Percentiles rank a stretch among this genome's conserved stretches.
Conservation (phyloP, 2,329 filamentous ascomycete genomes). For the Aspergillus candidus region DNA sequence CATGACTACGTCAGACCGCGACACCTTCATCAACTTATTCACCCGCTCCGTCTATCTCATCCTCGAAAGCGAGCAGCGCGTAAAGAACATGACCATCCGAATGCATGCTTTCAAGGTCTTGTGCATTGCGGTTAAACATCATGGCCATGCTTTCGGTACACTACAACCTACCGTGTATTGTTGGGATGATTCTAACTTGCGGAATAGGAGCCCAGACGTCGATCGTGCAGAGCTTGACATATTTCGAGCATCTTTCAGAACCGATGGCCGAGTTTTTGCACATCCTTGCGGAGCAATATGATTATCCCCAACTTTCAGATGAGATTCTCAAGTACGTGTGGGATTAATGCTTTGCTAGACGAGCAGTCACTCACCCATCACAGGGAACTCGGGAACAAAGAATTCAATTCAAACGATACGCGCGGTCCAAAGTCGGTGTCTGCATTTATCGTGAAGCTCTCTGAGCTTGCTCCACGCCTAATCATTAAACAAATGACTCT, state of each 20-base stretch:
- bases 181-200: slow-evolving; percentile 15
- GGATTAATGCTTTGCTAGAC: not conserved
- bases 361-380: slow-evolving; percentile 15
- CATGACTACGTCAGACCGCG: slow-evolving; percentile 88
- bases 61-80: slow-evolving; percentile 85
- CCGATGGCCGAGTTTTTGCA: slow-evolving; percentile 98
- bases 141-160: slow-evolving; percentile 88
- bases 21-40: slow-evolving; percentile 88
- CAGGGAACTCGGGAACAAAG: slow-evolving; percentile 89
- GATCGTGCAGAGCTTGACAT: slow-evolving; percentile 94
- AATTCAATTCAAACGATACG: slow-evolving; percentile 95
- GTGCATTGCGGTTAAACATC: slow-evolving; percentile 94
- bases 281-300: slow-evolving; percentile 93
- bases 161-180: not conserved
- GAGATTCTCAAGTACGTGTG: slow-evolving; percentile 64
- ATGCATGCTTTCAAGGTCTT: slow-evolving; percentile 98
- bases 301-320: slow-evolving; percentile 90
- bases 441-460: slow-evolving; percentile 85
- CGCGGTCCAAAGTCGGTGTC: slow-evolving; percentile 95
- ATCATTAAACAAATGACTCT: slow-evolving; percentile 98
- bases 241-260: slow-evolving; percentile 97
- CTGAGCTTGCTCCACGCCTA: slow-evolving; percentile 80
- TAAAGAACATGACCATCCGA: slow-evolving; percentile 79
- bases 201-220: slow-evolving; percentile 81
- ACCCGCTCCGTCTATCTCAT: slow-evolving; percentile 91